Evolutionary conservation across 768 basidiomycete genomes (phyloP).

Genomic region (Pleurotus sapidus): DNA sequence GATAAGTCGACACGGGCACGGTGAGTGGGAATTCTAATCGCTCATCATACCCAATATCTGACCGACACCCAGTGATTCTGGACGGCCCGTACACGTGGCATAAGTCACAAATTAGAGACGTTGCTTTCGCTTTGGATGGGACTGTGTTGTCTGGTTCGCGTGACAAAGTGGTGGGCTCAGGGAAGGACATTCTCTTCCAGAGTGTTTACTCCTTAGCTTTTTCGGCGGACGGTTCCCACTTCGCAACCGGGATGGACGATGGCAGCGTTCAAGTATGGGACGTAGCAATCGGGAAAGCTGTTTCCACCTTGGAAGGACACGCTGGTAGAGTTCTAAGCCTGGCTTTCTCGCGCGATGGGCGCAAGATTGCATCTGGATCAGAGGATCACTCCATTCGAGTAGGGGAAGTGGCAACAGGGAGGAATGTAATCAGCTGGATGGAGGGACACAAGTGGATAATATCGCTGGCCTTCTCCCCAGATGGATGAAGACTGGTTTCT

Average conservation of each 20-base stretch:
- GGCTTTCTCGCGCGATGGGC: constrained; percentile 2
- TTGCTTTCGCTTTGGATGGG: background rate
- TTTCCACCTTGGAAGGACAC: constrained; percentile 2
- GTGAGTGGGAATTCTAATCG: too few relatives aligned
- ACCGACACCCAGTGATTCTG: background rate
- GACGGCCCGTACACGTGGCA: background rate
- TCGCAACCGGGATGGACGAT: constrained; percentile 23
- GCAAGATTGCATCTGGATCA: constrained; percentile 1
- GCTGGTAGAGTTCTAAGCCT: background rate
- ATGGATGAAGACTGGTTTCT: constrained; percentile 15
- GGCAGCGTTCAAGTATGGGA: constrained; percentile 13
- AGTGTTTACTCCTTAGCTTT: constrained; percentile 17
- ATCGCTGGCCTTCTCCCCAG: constrained; percentile 15
- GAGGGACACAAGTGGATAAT: constrained; percentile 11
- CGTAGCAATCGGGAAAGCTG: background rate
- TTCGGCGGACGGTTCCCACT: constrained; percentile 20
- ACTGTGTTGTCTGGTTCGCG: constrained; percentile 2
- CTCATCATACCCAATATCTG: too few relatives aligned
- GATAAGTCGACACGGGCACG: too few relatives aligned
- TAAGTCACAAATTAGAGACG: background rate
- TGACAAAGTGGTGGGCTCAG: background rate
- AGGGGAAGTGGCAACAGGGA: constrained; percentile 3
- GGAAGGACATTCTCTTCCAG: constrained; percentile 11
- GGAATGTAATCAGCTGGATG: background rate
- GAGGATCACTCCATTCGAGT: background rate